Evolutionary conservation across 805 yeast genomes (phyloP).

Genomic region (Starmera pachycereana): DNA sequence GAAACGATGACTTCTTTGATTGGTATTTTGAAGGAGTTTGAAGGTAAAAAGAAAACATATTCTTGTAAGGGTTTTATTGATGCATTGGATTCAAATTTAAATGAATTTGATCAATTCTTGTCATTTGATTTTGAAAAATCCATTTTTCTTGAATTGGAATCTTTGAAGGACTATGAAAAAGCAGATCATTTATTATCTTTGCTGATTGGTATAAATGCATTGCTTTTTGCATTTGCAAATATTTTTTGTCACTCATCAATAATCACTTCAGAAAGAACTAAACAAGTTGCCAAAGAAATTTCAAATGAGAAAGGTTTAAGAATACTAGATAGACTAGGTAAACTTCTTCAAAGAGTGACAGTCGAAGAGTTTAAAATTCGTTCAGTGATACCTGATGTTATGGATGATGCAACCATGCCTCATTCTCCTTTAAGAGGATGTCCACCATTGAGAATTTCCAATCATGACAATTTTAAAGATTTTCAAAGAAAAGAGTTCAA

Average conservation of each 20-base stretch:
- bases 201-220: constrained; percentile 27
- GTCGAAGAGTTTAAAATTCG: constrained; percentile 50
- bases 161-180: constrained; percentile 2
- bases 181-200: constrained; percentile 18
- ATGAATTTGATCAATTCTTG: constrained; percentile 19
- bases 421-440: constrained; percentile 20
- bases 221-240: constrained; percentile 43
- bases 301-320: constrained; percentile 30
- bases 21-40: constrained; percentile 45
- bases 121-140: constrained; percentile 9
- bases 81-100: constrained; percentile 23
- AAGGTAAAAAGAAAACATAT: constrained; percentile 42
- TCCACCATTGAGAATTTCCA: constrained; percentile 32
- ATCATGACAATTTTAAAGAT: constrained; percentile 27
- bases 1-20: constrained; percentile 41
- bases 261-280: constrained; percentile 27
- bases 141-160: constrained; percentile 16
- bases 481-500: constrained; percentile 30
- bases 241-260: constrained; percentile 45
- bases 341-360: constrained; percentile 38
- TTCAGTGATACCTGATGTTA: constrained; percentile 34
- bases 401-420: constrained; percentile 33
- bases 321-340: constrained; percentile 31
- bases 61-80: constrained; percentile 27
- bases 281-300: constrained; percentile 29